Evolutionary conservation across 805 yeast species (phyloP).

Genomic region (Lachancea sp.): DNA sequence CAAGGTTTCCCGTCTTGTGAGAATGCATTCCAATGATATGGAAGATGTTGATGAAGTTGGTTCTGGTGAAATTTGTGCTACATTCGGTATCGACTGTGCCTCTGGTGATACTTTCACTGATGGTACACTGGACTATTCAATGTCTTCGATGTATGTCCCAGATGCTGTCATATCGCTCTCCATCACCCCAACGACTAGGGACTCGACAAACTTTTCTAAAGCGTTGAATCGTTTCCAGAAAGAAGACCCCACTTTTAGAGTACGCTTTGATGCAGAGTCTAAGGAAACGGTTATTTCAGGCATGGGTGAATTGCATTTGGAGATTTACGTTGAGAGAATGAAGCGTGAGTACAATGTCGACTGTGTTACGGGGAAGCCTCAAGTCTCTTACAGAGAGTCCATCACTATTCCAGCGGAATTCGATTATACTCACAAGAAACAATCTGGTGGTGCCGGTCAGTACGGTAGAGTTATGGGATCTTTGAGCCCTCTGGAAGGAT

Average conservation of each 20-base stretch:
- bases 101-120: conserved; percentile 98
- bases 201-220: conserved; percentile 84
- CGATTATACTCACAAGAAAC: conserved; percentile 95
- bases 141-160: conserved; percentile 98
- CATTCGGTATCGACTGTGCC: conserved; percentile 97
- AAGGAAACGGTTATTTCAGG: conserved; percentile 89
- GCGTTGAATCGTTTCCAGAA: conserved; percentile 97
- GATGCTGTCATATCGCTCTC: conserved; percentile 96
- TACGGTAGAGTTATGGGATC: conserved; percentile 93
- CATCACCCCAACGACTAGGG: conserved; percentile 81
- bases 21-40: conserved; percentile 99
- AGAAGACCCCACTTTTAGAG: conserved; percentile 98
- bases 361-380: conserved; percentile 94
- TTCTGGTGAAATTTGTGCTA: conserved; percentile 98
- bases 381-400: conserved; percentile 96
- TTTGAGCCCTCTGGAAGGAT: conserved; percentile 48
- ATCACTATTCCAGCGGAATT: conserved; percentile 65
- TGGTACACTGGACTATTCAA: conserved; percentile 70
- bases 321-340: conserved; percentile 97
- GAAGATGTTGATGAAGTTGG: conserved; percentile 94
- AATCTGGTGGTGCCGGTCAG: conserved; percentile 99
- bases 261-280: conserved; percentile 81
- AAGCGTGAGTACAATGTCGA: conserved; percentile 95
- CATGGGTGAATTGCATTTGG: conserved; percentile 97
- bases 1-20: conserved; percentile 86